phyloP scores from a whole-genome alignment of 1,284 basidiomycete species.

The Fomitiporia mediterranea region DNA sequence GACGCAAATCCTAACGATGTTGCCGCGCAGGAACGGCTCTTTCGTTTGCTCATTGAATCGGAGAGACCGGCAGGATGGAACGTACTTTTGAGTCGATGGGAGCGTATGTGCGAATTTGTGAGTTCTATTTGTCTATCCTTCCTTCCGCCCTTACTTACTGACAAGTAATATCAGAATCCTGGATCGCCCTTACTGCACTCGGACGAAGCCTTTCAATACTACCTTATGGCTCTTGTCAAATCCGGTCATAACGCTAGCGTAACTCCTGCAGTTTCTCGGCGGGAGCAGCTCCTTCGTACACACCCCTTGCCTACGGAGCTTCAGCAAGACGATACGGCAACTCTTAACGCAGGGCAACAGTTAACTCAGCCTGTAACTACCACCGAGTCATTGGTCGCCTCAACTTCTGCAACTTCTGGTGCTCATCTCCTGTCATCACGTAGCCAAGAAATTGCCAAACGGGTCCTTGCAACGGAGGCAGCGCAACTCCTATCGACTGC shows the following conservation, averaged over 20 bases:
- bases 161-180: slow-evolving; percentile 44
- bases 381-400: slow-evolving; percentile 8
- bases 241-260: slow-evolving; percentile 55
- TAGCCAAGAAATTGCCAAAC: slow-evolving; percentile 55
- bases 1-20: slow-evolving; percentile 66
- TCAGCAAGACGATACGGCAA: not conserved
- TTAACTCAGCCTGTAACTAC: slow-evolving; percentile 17
- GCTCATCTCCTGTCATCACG: slow-evolving; percentile 25
- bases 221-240: slow-evolving; percentile 62
- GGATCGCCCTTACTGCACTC: slow-evolving; percentile 62
- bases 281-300: slow-evolving; percentile 53
- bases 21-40: slow-evolving; percentile 63
- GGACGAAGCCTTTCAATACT: slow-evolving; percentile 65
- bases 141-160: slow-evolving; percentile 12
- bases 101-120: slow-evolving; percentile 76
- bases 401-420: not conserved
- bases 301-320: slow-evolving; percentile 23
- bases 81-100: slow-evolving; percentile 71
- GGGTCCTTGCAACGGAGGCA: slow-evolving; percentile 37
- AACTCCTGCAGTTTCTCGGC: slow-evolving; percentile 55
- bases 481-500: not conserved
- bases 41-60: slow-evolving; percentile 58
- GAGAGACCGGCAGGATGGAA: slow-evolving; percentile 64
- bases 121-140: slow-evolving; percentile 29
- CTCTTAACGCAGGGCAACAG: slow-evolving; percentile 16